A percentile compares a stretch with the other conserved stretches of the same genome.
phyloP scores from a whole-genome alignment of 2,329 filamentous ascomycete genomes.

The Botrytis deweyae region DNA sequence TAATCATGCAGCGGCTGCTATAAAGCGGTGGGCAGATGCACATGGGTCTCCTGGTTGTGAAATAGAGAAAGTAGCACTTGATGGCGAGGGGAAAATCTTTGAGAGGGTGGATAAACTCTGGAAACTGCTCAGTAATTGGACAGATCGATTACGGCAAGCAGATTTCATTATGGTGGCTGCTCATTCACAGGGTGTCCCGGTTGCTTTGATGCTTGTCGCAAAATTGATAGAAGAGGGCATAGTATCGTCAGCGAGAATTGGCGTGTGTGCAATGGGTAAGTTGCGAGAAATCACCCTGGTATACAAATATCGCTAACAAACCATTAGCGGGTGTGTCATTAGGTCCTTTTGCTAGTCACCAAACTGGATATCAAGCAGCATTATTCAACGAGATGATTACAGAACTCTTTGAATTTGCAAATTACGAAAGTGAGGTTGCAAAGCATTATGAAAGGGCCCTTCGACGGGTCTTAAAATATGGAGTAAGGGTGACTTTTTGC shows the following conservation, averaged over 20 bases:
- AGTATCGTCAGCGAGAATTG: constrained; percentile 72
- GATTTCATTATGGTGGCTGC: constrained; percentile 92
- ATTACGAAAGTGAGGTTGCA: constrained; percentile 77
- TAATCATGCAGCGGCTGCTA: constrained; percentile 78
- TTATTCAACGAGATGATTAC: constrained; percentile 89
- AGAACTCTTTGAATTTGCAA: constrained; percentile 91
- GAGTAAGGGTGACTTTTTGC: constrained; percentile 80
- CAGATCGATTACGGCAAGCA: constrained; percentile 81
- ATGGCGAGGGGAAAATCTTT: constrained; percentile 88
- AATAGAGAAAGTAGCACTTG: constrained; percentile 90
- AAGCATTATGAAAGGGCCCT: constrained; percentile 77
- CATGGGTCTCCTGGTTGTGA: constrained; percentile 73
- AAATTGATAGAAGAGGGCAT: constrained; percentile 91
- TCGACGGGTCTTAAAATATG: constrained; percentile 71
- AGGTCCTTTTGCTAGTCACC: constrained; percentile 69
- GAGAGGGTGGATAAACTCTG: constrained; percentile 90
- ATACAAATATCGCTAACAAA: constrained; percentile 4
- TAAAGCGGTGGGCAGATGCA: constrained; percentile 75
- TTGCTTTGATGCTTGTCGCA: constrained; percentile 86
- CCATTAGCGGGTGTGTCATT: constrained; percentile 83
- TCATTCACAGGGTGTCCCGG: constrained; percentile 93
- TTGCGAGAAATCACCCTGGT: background rate
- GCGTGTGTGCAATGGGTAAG: constrained; percentile 74
- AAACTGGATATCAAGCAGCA: constrained; percentile 22
- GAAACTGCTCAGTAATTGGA: constrained; percentile 93